These are phyloP conservation scores for Paramecium bursaria DNA, from an alignment of 73 alveolate species.

Conservation along the genomic window DNA sequence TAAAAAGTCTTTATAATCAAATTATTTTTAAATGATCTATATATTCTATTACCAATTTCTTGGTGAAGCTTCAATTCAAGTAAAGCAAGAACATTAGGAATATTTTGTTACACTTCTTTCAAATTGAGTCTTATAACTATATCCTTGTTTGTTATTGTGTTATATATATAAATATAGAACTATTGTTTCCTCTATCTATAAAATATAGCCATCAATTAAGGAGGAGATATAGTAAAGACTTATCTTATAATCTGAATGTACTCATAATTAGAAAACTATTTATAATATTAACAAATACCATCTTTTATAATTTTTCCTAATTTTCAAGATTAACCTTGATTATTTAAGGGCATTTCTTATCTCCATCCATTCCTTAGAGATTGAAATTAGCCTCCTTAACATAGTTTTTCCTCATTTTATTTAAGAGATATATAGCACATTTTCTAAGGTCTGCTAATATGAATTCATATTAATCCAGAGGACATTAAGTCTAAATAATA, in stretches of 20 bases:
- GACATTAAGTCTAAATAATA: too few species aligned
- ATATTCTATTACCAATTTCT: slow-evolving; percentile 55
- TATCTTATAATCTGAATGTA: neutral
- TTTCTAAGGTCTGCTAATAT: neutral
- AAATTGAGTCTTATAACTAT: slow-evolving; percentile 4
- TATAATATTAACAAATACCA: neutral
- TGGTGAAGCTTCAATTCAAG: neutral
- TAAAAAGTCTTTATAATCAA: slow-evolving; percentile 17
- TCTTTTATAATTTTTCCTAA: neutral
- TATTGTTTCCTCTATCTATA: slow-evolving; percentile 10
- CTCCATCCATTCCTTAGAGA: slow-evolving; percentile 2
- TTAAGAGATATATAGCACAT: slow-evolving; percentile 43
- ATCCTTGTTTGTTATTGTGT: slow-evolving; percentile 8
- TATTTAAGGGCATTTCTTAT: slow-evolving; percentile 52
- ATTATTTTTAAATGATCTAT: slow-evolving; percentile 16
- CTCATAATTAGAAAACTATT: neutral
- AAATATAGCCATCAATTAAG: slow-evolving; percentile 16
- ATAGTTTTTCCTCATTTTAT: slow-evolving; percentile 6
- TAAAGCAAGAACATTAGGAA: slow-evolving; percentile 48
- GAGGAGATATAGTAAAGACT: slow-evolving; percentile 30
- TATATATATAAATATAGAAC: slow-evolving; percentile 14
- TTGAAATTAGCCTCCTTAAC: neutral
- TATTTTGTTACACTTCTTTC: neutral
- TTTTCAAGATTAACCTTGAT: slow-evolving; percentile 9
- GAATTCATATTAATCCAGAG: slow-evolving; percentile 37